Percentiles rank a stretch among this genome's conserved stretches.
These are phyloP conservation scores for Diplodia mutila DNA, from an alignment of 2,329 filamentous ascomycete genomes.

Conservation along the genomic window DNA sequence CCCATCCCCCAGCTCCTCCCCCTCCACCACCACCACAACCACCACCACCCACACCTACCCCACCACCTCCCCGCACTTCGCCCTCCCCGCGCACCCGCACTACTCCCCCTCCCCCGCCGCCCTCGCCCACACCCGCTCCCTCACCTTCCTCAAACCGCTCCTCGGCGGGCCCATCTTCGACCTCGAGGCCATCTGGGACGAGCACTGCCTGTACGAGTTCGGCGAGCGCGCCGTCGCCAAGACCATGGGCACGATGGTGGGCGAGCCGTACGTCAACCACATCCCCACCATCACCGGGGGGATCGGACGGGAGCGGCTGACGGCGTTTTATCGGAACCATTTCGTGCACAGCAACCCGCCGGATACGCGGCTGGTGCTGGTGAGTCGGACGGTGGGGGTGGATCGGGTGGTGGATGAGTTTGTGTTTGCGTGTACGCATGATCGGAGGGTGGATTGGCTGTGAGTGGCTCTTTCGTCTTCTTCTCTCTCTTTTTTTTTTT, in stretches of 20 bases:
- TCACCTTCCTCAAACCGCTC: conserved; percentile 67
- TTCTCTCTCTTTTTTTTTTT: conserved; percentile 54
- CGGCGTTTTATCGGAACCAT: conserved; percentile 71
- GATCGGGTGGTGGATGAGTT: conserved; percentile 62
- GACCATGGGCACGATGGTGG: conserved; percentile 82
- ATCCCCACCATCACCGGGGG: conserved; percentile 72
- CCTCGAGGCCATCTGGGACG: conserved; percentile 77
- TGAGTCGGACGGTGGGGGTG: conserved; percentile 72
- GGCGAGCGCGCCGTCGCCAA: conserved; percentile 67
- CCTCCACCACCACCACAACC: neutral
- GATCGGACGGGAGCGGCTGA: conserved; percentile 65
- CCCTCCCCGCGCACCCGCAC: conserved; percentile 54
- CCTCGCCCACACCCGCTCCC: conserved; percentile 67
- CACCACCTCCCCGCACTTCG: conserved; percentile 40
- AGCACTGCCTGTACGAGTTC: conserved; percentile 75
- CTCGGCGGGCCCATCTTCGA: conserved; percentile 71
- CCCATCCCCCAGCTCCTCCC: neutral
- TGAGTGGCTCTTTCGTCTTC: conserved; percentile 32
- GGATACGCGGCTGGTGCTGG: conserved; percentile 68
- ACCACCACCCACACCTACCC: conserved; percentile 14
- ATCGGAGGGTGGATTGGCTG: conserved; percentile 39
- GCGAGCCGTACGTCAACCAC: conserved; percentile 79
- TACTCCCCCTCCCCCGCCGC: conserved; percentile 61
- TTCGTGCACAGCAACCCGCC: conserved; percentile 75
- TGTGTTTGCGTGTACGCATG: conserved; percentile 34